A percentile compares a stretch with the other conserved stretches of the same genome.
These are phyloP conservation scores for Chalciporus sphaerocephalus DNA, from an alignment of 768 basidiomycete genomes.

Conservation along the genomic window DNA sequence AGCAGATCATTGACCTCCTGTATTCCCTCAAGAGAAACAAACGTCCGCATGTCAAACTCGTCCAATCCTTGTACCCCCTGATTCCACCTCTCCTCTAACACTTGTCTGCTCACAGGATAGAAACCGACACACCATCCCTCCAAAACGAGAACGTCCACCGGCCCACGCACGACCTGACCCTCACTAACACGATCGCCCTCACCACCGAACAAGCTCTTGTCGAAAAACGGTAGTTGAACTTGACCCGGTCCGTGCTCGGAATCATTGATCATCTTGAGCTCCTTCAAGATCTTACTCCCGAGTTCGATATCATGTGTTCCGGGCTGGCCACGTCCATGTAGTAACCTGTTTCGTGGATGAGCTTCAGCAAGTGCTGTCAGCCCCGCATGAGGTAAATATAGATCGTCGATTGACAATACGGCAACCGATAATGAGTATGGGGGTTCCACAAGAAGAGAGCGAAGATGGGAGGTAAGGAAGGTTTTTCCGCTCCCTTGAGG, in stretches of 20 bases:
- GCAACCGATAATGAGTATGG: conserved; percentile 53
- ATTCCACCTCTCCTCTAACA: conserved; percentile 54
- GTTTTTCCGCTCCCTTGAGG: conserved; percentile 96
- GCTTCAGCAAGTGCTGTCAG: conserved; percentile 51
- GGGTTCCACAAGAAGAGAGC: conserved; percentile 37
- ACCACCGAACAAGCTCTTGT: conserved; percentile 78
- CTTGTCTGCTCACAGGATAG: conserved; percentile 49
- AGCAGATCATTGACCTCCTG: conserved; percentile 61
- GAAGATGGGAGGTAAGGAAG: conserved; percentile 60
- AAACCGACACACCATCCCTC: conserved; percentile 98
- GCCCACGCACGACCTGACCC: conserved; percentile 40
- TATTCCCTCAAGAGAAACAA: conserved; percentile 50
- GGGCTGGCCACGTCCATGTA: conserved; percentile 85
- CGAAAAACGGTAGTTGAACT: conserved; percentile 72
- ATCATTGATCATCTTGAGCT: conserved; percentile 44
- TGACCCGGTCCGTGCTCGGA: not conserved
- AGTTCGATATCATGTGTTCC: conserved; percentile 86
- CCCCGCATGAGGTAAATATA: conserved; percentile 72
- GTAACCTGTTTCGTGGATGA: conserved; percentile 55
- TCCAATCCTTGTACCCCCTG: conserved; percentile 22
- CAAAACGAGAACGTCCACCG: conserved; percentile 78
- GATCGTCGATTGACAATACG: conserved; percentile 75
- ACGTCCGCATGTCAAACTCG: conserved; percentile 32
- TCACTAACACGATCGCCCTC: conserved; percentile 74
- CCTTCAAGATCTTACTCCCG: conserved; percentile 48